Base-by-base conservation (phyloP, 2,329 filamentous ascomycete genomes). In the Venturia effusa region DNA sequence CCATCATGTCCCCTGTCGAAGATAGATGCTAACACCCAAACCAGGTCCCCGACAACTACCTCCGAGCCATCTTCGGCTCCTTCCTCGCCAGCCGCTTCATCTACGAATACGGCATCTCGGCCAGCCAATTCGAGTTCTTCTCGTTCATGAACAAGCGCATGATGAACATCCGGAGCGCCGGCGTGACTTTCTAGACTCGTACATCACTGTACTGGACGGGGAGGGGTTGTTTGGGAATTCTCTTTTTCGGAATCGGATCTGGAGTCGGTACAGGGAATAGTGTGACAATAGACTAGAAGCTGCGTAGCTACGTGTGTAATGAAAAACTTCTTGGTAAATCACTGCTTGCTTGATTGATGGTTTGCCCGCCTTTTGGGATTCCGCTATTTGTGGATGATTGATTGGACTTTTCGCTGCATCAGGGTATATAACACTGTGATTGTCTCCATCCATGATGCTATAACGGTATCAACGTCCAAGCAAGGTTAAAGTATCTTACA, bases 51-150 rank as follows among this genome's bases (percentile, higher is more conserved):
- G 90, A 96, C 67, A 88, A 87, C 69, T 99, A 99, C 74, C 84
- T 99, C 67, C 86, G 92, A 68, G 88, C 92, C 68, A 97, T 99
- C 74, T 99, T 99, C 73, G 94, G 94, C 69, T 95, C 90, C 74
- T 97, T 93, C 78, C 82, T 99, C 69, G 93, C 94, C 60, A 95
- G 89, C 72, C 88, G 94, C 54, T 99, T 99, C 74, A 91, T 99
- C 48, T 99, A 99, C 76, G 86, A 96, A 75, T 94, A 93, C 74
- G 94, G 94, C 71, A 92, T 92, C 74, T 88, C 85, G 68, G 92
- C 94, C 5, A 94, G 88, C 79, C 93, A 97, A 72, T 97, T 99
- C 79, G 92, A 93, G 45, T 99, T 99, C 82, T 99, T 96, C 77
- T 91, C 96, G 74, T 99, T 97, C 70, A 81, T 81, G 79, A 80